Evolutionary conservation across 2,329 filamentous ascomycete genomes (phyloP).

Genomic region (Tympanopsis confertula): DNA sequence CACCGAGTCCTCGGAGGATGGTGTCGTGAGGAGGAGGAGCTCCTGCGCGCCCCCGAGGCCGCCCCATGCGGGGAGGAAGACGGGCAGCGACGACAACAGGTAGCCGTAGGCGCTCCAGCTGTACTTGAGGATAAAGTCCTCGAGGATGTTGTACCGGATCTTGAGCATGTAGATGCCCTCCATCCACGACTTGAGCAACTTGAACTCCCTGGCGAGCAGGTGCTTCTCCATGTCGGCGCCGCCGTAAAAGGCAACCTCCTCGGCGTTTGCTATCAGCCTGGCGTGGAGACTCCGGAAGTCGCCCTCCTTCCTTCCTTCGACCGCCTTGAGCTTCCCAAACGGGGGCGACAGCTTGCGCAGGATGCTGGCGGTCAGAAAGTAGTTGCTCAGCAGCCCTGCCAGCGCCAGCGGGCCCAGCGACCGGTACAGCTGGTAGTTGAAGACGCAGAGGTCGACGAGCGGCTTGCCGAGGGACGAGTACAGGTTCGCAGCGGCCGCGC

Average conservation of each 20-base stretch:
- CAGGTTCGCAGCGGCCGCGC: slow-evolving; percentile 76
- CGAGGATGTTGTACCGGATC: slow-evolving; percentile 96
- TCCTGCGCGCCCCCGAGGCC: slow-evolving; percentile 67
- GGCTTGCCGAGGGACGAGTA: slow-evolving; percentile 98
- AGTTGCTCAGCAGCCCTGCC: slow-evolving; percentile 78
- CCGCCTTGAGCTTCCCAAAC: slow-evolving; percentile 91
- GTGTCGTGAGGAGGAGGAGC: slow-evolving; percentile 26
- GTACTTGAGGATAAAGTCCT: slow-evolving; percentile 96
- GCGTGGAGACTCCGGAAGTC: slow-evolving; percentile 89
- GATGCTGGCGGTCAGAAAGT: slow-evolving; percentile 85
- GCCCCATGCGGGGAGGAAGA: slow-evolving; percentile 94
- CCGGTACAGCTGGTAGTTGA: slow-evolving; percentile 93
- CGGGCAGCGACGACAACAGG: slow-evolving; percentile 78
- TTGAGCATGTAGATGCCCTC: slow-evolving; percentile 96
- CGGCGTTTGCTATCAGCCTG: slow-evolving; percentile 86
- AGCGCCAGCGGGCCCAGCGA: slow-evolving; percentile 82
- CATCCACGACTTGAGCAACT: slow-evolving; percentile 90
- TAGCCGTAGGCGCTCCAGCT: slow-evolving; percentile 98
- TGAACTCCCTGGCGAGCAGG: slow-evolving; percentile 84
- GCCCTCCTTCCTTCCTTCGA: slow-evolving; percentile 88
- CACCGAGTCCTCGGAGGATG: slow-evolving; percentile 11
- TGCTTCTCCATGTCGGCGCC: slow-evolving; percentile 90
- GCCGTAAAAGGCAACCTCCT: slow-evolving; percentile 95
- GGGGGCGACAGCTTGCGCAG: slow-evolving; percentile 81
- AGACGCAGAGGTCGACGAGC: slow-evolving; percentile 90